These are phyloP conservation scores for Mycocentrospora acerina DNA, from an alignment of 2,329 filamentous ascomycete species.

Conservation along the genomic window DNA sequence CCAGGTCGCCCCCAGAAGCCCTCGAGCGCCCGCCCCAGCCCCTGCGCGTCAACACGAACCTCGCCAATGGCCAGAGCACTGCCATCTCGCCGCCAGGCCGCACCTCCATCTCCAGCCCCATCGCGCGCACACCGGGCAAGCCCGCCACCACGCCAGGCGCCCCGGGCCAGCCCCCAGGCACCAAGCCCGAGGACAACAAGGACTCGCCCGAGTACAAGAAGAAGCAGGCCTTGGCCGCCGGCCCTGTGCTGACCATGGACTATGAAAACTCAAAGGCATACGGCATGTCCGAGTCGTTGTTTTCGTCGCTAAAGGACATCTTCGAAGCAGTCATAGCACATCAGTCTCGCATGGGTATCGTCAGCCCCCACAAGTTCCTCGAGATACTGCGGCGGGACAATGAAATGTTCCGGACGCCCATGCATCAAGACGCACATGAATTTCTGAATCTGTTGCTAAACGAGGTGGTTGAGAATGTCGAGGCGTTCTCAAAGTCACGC, in stretches of 20 bases:
- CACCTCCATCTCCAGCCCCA: constrained; percentile 37
- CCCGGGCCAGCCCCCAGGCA: constrained; percentile 56
- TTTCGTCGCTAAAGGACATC: constrained; percentile 93
- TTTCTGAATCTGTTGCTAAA: constrained; percentile 96
- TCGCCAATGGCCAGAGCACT: constrained; percentile 35
- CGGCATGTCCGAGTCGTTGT: constrained; percentile 92
- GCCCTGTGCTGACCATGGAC: constrained; percentile 82
- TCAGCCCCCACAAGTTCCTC: constrained; percentile 89
- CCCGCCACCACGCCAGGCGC: constrained; percentile 49
- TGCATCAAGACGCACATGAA: constrained; percentile 98
- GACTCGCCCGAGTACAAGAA: constrained; percentile 98
- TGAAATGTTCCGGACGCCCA: constrained; percentile 94
- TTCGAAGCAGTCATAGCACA: constrained; percentile 87
- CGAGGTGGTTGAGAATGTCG: constrained; percentile 90
- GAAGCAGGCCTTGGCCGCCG: constrained; percentile 85
- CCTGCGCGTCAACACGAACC: constrained; percentile 44
- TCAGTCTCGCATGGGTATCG: constrained; percentile 78
- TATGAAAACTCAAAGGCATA: constrained; percentile 79
- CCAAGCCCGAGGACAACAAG: constrained; percentile 85
- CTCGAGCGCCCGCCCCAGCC: constrained; percentile 58
- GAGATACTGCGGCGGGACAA: constrained; percentile 93
- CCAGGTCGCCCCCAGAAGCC: constrained; percentile 67
- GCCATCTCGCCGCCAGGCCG: constrained; percentile 60
- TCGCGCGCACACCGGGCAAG: constrained; percentile 36
- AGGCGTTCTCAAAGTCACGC: constrained; percentile 74